Base-by-base conservation (phyloP, 169 alveolate species). In the Plasmodium inui region DNA sequence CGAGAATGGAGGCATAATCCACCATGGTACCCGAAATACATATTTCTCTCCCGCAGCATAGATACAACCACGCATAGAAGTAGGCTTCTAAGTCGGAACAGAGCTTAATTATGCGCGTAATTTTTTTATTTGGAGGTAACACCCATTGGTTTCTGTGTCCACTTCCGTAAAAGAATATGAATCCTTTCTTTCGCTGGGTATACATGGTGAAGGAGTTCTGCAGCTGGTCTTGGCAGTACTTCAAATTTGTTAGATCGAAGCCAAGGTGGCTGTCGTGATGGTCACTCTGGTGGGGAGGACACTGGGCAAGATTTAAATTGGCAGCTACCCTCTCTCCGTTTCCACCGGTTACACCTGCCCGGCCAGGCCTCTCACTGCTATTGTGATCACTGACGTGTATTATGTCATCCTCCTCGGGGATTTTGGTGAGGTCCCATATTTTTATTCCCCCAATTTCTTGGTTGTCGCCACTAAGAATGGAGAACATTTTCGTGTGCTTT, bases 61-160 rank as follows among this genome's bases (percentile, higher is more conserved):
- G 46, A 84, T 96, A 96, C 14, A 96, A 9, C 97, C 97, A 96
- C 19, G 92, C 91, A 85, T 94, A 96, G 79, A 96, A 96, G 12
- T 55, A 94, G n/a, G 94, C 91, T 92, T 96, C 97, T 32, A 80
- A 84, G 5, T 73, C 71, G 0, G 95, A 84, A 57, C 96, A 94
- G 1, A 96, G 72, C 61, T 96, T 96, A 34, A 88, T 84, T n/a
- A 96, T 57, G 55, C 93, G 93, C 7, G 89, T 83, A n/a, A 91
- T 53, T 71, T 61, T 82, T 32, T 83, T 74, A 41, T 93, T 80
- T n/a, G 80, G 53, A 5, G 97, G 96, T 67, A 96, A 34, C 8
- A 96, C 22, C 96, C 96, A 96, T 70, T 95, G 97, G 50, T 96
- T 96, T 67, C 79, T 83, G 78, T 96, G 97, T 14, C 97, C 97